Base-by-base conservation (phyloP, 192 early-diverging fungal species). In the Piromyces finnis region DNA sequence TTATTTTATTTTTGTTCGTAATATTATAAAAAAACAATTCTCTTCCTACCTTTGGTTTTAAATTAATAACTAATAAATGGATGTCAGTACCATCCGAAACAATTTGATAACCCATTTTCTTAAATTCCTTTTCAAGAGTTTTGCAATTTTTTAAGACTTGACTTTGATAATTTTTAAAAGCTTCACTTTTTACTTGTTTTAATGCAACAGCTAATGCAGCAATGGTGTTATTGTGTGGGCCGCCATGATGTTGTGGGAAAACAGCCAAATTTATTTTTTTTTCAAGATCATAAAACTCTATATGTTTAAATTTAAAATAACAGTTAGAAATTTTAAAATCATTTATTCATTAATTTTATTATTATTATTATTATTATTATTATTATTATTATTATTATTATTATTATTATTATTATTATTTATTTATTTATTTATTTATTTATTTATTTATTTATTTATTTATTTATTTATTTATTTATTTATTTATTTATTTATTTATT, bases 151-250 rank as follows among this genome's bases (percentile, higher is more conserved):
- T 84, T 82, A 99, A 87, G 13, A 98, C 96, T 85, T 96, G 94
- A 78, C 88, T 82, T 87, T 97, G 96, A 87, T 99, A 99, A 80
- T 88, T 90, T 84, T 92, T 92, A 88, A 94, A 99, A 81, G 93
- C 91, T 37, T 92, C 88, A 17, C 88, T 81, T 88, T 96, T n/a
- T n/a, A 83, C 83, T 87, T 95, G 94, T 85, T 97, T 96, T 79
- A 99, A 87, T 2, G 97, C 96, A 39, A 99, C 96, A 16, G 96
- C 91, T 79, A 99, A 87, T 16, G 96, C 96, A 22, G 94, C 91
- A 82, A 99, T 99, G 77, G 97, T 97, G 90, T 99, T 96, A 91
- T 99, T 99, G 88, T 99, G 97, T 36, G 97, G 97, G 4, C 97
- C 97, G 83, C 97, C 97, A 88, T 99, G 97, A 86, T 97, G 96